Evolutionary conservation across 2,329 filamentous ascomycete genomes (phyloP), one percentile per base, ranked within the genome.

Genomic region (Zymoseptoria ardabiliae): DNA sequence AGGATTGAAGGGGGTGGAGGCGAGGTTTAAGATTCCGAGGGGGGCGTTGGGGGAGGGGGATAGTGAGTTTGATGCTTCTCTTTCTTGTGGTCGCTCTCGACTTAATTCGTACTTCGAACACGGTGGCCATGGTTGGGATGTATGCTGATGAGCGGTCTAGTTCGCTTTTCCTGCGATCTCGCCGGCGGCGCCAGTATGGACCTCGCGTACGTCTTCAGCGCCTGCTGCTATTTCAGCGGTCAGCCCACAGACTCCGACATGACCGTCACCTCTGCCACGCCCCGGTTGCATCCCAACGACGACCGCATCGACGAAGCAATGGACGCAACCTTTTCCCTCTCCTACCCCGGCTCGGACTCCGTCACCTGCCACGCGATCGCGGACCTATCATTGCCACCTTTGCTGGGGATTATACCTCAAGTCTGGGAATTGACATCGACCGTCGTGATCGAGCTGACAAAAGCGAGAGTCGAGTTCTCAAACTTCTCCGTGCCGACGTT

Each of bases 171-270:
- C 45, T 78, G 74, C 61, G 60, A 71, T 2, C 67, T 77, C 2
- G 69, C 68, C 57, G 74, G 76, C 8, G 75, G 75, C 30, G 70
- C 71, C 2, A 61, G 71, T 48, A 74, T 77, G 73, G 76, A 77
- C 55, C 68, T 75, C 61, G 70, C 73, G 0, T 64, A 64, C 51
- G 58, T 59, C 50, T 62, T 60, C 50, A 61, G 58, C 20, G 49
- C 58, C 1, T 25, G 48, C 17, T 45, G 35, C 4, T 62, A 58
- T 41, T 61, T 62, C 20, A 55, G 50, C 17, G 30, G 20, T 8
- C 19, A 28, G 13, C 17, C 35, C 25, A 51, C 57, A 25, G 7
- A 48, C 10, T 23, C 19, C 2, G 30, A 54, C 20, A 25, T 64
- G 50, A 51, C 28, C 7, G 51, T 64, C 48, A 5, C 51, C 10